Evolutionary conservation across 106 monocot species (phyloP), one percentile per base, ranked within the genome.

Genomic region (Iris macrosiphon): DNA sequence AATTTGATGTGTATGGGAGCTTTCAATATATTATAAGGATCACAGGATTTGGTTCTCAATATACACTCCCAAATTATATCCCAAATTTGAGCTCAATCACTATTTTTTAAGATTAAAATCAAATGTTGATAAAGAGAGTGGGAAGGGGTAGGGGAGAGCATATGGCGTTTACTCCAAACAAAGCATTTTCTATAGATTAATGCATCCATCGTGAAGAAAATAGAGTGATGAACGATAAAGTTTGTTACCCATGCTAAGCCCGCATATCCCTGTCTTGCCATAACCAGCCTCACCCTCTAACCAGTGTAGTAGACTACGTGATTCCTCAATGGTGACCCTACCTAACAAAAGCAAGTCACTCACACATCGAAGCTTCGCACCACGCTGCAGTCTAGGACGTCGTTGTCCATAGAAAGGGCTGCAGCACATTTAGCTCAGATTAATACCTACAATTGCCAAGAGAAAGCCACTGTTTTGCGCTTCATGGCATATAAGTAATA

Each of bases 201-300:
- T n/a, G n/a, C n/a, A n/a, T n/a, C n/a, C n/a, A n/a, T n/a, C n/a
- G n/a, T n/a, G n/a, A n/a, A n/a, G n/a, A n/a, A n/a, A n/a, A n/a
- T n/a, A n/a, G n/a, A n/a, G n/a, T n/a, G n/a, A n/a, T n/a, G n/a
- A n/a, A n/a, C n/a, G n/a, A n/a, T n/a, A n/a, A n/a, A n/a, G n/a
- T n/a, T n/a, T n/a, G 38, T 70, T 98, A 98, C 98, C 98, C 98
- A 98, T 91, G 78, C 98, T 91, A 71, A 98, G 98, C 47, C 98
- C 98, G 48, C 98, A 91, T 35, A 98, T 75, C 42, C 91, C 98
- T 13, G 83, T 98, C 75, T 91, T 98, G 62, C 90, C 86, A 78
- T 77, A 87, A 50, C 91, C 98, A 67, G 80, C 83, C 55, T 98
- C 90, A 61, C 43, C 63, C 48, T 98, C 91, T 59, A 91, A 70